A percentile compares a stretch with the other conserved stretches of the same genome.
Conservation (phyloP, 2,329 filamentous ascomycete species). For the Microsporum canis region DNA sequence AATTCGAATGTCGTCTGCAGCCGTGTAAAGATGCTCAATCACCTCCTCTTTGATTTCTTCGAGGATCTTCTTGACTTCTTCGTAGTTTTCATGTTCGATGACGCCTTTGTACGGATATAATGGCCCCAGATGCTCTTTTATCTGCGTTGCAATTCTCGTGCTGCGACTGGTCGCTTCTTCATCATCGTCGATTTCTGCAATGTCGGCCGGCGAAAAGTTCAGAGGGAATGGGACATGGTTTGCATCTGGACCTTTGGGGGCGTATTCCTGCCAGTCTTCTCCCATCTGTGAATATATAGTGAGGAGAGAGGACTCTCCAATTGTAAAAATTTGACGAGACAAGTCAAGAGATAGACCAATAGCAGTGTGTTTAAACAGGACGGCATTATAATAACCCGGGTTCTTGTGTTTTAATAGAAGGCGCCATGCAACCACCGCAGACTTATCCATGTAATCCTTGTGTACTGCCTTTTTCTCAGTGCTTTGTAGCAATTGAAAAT, state of each 20-base stretch:
- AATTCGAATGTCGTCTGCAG: not conserved
- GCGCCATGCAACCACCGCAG: constrained; percentile 10
- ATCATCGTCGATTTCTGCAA: constrained; percentile 5
- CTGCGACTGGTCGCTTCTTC: constrained; percentile 3
- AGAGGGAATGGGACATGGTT: constrained; percentile 1
- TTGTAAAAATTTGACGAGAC: constrained; percentile 20
- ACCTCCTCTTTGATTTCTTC: constrained; percentile 6
- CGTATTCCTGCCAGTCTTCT: constrained; percentile 3
- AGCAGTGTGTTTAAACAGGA: constrained; percentile 9
- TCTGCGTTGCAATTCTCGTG: constrained; percentile 5
- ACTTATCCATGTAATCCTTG: constrained; percentile 16
- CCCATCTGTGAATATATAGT: constrained; percentile 14
- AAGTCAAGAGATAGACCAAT: constrained; percentile 22
- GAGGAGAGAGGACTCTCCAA: constrained; percentile 20
- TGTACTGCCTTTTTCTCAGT: constrained; percentile 18
- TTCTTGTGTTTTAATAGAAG: constrained; percentile 10
- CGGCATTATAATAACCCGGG: constrained; percentile 7
- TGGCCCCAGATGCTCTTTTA: constrained; percentile 3
- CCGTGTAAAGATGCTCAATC: not conserved
- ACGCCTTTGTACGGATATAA: constrained; percentile 11
- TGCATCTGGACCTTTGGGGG: not conserved
- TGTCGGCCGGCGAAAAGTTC: not conserved
- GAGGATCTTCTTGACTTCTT: constrained; percentile 7
- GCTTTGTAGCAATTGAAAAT: not conserved
- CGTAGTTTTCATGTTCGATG: constrained; percentile 7